Base-by-base conservation (phyloP, 345 rosid genomes). In the Brassica nigra region DNA sequence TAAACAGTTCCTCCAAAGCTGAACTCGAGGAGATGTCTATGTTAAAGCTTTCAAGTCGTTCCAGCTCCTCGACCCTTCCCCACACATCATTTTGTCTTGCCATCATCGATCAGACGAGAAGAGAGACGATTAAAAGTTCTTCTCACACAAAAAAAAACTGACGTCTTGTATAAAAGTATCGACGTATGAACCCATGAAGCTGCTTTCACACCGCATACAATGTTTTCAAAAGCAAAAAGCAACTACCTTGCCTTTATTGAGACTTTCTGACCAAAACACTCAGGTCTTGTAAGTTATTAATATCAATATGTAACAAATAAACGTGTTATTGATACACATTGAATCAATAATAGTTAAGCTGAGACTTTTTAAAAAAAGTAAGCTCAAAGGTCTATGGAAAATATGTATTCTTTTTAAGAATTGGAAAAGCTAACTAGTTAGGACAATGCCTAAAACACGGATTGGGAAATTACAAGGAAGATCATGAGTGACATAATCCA, bases 401-500 rank as follows among this genome's bases (percentile, higher is more conserved):
- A 12, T 11, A 44, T 11, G 0, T 44, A 44, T 44, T 44, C 15
- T 11, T 39, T 44, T 44, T 3, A 44, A 55, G 31, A 18, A 69
- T 68, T 27, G 8, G 14, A 70, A 70, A 70, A 70, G 63, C 62
- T 30, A 49, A 5, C 42, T 15, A 69, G 42, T 69, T 12, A 15
- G 62, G 31, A 69, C 62, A 49, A 30, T 30, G 29, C 62, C 33
- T 49, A 54, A 31, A 70, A 54, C 15, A 54, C 47, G 73, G 63
- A 70, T 31, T 54, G 2, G 63, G 44, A 54, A 70, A 27, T 54
- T 70, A 70, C 63, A 54, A 54, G 44, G 74, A 70, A 70, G 44
- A 31, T 54, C 16, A 54, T 1, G 47, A 15, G 20, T 54, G 16
- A 30, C 30, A 55, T 54, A 12, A 20, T 39, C 27, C 71, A 68